These are phyloP conservation scores for Dioszegia aurantiaca DNA, from an alignment of 768 basidiomycete genomes.

Conservation along the genomic window DNA sequence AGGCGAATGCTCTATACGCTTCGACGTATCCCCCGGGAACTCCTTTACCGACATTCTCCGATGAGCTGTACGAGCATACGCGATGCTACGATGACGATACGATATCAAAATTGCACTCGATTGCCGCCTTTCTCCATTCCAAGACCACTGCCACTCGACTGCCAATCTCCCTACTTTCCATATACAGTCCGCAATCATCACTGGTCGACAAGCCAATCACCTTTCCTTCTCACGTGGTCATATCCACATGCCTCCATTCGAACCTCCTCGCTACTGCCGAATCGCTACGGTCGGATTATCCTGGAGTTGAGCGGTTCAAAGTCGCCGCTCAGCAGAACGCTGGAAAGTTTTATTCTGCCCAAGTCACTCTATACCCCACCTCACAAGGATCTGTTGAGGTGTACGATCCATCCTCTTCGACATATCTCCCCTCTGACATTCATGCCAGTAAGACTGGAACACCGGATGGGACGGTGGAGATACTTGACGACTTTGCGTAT, in stretches of 20 bases:
- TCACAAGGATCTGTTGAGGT: slow-evolving; percentile 56
- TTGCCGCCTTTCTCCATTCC: slow-evolving; percentile 58
- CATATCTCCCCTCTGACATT: slow-evolving; percentile 43
- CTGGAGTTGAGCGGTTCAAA: slow-evolving; percentile 82
- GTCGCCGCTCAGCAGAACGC: slow-evolving; percentile 75
- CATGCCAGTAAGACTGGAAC: slow-evolving; percentile 15
- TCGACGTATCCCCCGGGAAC: slow-evolving; percentile 64
- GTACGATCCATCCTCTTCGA: slow-evolving; percentile 60
- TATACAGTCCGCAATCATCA: slow-evolving; percentile 31
- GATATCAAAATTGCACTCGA: slow-evolving; percentile 59
- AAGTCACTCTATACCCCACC: slow-evolving; percentile 60
- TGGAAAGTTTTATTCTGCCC: slow-evolving; percentile 66
- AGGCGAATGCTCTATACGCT: slow-evolving; percentile 84
- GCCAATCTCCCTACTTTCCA: slow-evolving; percentile 18
- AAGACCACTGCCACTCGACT: slow-evolving; percentile 12
- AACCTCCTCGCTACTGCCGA: slow-evolving; percentile 68
- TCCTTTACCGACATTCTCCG: slow-evolving; percentile 7
- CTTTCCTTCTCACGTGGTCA: slow-evolving; percentile 71
- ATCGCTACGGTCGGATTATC: slow-evolving; percentile 63
- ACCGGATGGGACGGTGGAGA: slow-evolving; percentile 44
- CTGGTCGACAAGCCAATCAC: slow-evolving; percentile 12
- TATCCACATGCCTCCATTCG: slow-evolving; percentile 81
- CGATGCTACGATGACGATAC: slow-evolving; percentile 6
- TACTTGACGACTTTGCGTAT: slow-evolving; percentile 80
- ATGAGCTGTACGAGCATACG: neutral